phyloP scores from a whole-genome alignment of 192 early-diverging fungal genomes.

The Radiomyces spectabilis region DNA sequence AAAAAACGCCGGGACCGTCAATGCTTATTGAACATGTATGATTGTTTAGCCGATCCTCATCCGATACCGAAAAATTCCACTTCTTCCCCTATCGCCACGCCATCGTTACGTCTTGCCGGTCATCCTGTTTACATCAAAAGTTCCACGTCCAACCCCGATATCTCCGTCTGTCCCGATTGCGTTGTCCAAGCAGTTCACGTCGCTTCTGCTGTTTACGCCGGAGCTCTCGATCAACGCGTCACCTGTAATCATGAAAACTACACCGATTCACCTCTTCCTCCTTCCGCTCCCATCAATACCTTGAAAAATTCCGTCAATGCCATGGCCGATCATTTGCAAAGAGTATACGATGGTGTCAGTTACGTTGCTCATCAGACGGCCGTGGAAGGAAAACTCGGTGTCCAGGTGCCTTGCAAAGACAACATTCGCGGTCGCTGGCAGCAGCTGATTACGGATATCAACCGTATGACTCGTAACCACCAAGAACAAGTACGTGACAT shows the following conservation, averaged over 20 bases:
- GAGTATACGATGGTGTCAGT: constrained; percentile 49
- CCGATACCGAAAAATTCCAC: no score
- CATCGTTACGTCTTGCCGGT: no score
- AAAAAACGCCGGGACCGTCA: no score
- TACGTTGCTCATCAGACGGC: constrained; percentile 62
- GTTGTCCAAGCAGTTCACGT: constrained; percentile 36
- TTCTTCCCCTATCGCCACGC: no score
- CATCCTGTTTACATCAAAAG: no score
- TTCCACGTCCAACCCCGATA: background rate
- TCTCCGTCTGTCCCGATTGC: constrained; percentile 28
- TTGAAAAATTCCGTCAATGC: constrained; percentile 45
- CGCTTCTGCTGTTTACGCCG: constrained; percentile 34
- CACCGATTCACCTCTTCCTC: background rate
- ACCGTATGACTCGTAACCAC: constrained; percentile 51
- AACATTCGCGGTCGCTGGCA: constrained; percentile 42
- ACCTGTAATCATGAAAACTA: constrained; percentile 33
- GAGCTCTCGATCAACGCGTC: constrained; percentile 35
- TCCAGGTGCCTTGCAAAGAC: constrained; percentile 37
- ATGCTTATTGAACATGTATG: no score
- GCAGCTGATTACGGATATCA: constrained; percentile 46
- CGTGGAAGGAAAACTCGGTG: constrained; percentile 65
- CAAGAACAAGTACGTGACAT: constrained; percentile 57
- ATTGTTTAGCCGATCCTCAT: no score
- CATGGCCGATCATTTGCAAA: constrained; percentile 56
- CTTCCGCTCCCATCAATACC: constrained; percentile 6